These are phyloP conservation scores for Punica granatum DNA, from an alignment of 345 rosid species.

Conservation along the genomic window DNA sequence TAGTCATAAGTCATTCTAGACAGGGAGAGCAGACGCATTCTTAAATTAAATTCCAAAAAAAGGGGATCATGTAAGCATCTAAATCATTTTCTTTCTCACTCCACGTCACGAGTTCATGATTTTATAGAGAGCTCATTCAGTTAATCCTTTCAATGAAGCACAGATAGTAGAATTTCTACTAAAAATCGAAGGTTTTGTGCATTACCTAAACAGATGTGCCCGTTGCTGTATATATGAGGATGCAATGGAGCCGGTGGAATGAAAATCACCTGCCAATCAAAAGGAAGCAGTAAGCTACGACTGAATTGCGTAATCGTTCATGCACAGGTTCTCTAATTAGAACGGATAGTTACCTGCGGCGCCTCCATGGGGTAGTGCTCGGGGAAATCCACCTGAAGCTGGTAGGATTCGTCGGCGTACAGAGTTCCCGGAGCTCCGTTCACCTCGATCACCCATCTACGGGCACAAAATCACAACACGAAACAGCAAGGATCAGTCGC, in stretches of 20 bases:
- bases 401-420: constrained; percentile 72
- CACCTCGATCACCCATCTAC: constrained; percentile 86
- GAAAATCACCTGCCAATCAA: constrained; percentile 61
- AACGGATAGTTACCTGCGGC: constrained; percentile 51
- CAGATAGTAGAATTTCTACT: neutral
- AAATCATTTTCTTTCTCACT: no score
- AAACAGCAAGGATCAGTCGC: neutral
- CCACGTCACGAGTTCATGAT: no score
- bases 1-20: no score
- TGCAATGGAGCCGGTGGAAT: constrained; percentile 83
- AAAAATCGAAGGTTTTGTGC: neutral
- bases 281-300: neutral
- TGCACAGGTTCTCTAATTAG: no score
- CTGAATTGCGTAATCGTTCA: no score
- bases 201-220: constrained; percentile 96
- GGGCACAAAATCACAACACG: no score
- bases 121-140: neutral
- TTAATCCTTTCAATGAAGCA: neutral
- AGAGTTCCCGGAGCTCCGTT: constrained; percentile 85
- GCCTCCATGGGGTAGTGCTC: constrained; percentile 99
- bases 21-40: no score
- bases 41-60: no score
- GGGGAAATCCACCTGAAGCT: constrained; percentile 97
- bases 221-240: constrained; percentile 96
- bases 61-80: no score